Base-by-base conservation (phyloP, 2,329 filamentous ascomycete genomes). In the Davidsoniella neocaledoniae region DNA sequence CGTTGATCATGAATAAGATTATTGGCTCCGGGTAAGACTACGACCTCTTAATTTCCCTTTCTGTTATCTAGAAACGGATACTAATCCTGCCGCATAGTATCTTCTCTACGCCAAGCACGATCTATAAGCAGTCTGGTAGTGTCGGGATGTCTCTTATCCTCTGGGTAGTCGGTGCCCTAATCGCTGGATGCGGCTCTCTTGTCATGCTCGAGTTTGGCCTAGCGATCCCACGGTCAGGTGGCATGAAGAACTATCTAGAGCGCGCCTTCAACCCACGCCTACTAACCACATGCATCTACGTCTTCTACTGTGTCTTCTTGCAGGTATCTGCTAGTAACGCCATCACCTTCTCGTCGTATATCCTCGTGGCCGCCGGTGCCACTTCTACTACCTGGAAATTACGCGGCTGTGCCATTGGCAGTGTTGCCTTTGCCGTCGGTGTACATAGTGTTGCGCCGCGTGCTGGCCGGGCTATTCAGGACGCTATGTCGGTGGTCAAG, bases 241-340 rank as follows among this genome's bases (percentile, higher is more conserved):
- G 77, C 19, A 76, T 79, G 55, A 81, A 81, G 66, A 77, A 79
- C 59, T 81, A 81, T 58, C 71, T 81, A 9, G 77, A 81, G 57
- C 67, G 72, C n/a, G 72, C 77, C 14, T 21, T 40, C 9, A 79
- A 77, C 61, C 77, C 77, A 0, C 70, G 68, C 50, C 76, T 77
- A 58, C 61, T 80, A 1, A 70, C 74, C 1, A 77, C 74, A 0
- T 76, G 72, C 54, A 68, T 80, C 2, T 65, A 79, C 26, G 74
- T 75, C 2, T 64, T 74, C 2, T 74, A 79, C 59, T 76, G 77
- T 70, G 66, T 79, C 42, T 64, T 79, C 1, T 68, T 79, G 1
- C 75, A 74, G 0, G 79, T 77, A 58, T 77, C 76, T 0, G 71
- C 74, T 0, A 72, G 70, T 0, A 79, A 79, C 58, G 66, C 72